Evolutionary conservation across 2,329 filamentous ascomycete species (phyloP), one percentile per base, ranked within the genome.

Genomic region (Sporothrix pallida): DNA sequence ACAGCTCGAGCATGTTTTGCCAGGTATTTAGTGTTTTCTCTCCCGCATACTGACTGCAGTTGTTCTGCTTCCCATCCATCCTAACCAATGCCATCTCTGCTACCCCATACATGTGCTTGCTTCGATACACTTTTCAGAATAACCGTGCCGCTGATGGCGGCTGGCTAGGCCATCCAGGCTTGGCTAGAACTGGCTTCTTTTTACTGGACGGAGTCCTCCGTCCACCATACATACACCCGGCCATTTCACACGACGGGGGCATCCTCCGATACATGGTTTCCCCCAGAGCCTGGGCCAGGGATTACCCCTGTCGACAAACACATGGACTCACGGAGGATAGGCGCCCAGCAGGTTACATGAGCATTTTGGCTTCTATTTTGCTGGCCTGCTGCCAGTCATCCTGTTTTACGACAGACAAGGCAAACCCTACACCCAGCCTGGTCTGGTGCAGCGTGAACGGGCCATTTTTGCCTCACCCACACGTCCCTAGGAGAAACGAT

Each of bases 251-350:
- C 46, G 13, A 54, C 23, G 65, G 65, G 65, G 46, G 20, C 23
- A 44, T 7, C 67, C 50, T 70, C 65, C 65, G 46, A 37, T 12
- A 9, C 23, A 52, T 42, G 65, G 23, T 1, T 5, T 68, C 13
- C 65, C 65, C 44, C 15, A 52, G 15, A 37, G 65, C 65, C 23
- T 68, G 46, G 65, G 15, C 48, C 48, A 68, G 46, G 46, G 65
- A 68, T 52, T 44, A 70, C 54, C 68, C 68, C 68, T 70, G 68
- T 23, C n/a, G 48, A 60, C 54, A 60, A 70, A 31, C 15, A 69
- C 65, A 69, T 20, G 65, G 26, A 42, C 17, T n/a, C 63, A 31
- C 63, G 63, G 63, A 68, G 23, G 63, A 68, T 68, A 52, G 63
- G 46, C 13, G 63, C 20, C n/a, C 62, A 65, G 62, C 42, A 65